Base-by-base conservation (phyloP, 2,329 filamentous ascomycete species). In the Mariannaea elegans region DNA sequence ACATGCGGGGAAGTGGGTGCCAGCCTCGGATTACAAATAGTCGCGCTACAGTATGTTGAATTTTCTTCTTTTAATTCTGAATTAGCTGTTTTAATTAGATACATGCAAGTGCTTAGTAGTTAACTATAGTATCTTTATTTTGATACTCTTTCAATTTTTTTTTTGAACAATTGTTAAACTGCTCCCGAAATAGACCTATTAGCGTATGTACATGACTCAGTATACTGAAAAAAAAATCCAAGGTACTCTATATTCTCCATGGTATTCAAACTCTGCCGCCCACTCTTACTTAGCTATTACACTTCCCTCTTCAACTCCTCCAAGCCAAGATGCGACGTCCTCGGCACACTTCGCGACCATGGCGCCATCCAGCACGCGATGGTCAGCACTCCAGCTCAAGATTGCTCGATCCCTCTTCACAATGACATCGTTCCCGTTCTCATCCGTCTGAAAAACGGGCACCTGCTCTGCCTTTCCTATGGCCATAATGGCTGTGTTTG, bases 261-360 rank as follows among this genome's bases (percentile, higher is more conserved):
- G n/a, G n/a, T n/a, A n/a, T n/a, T n/a, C n/a, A n/a, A n/a, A n/a
- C n/a, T n/a, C n/a, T n/a, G n/a, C n/a, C n/a, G n/a, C n/a, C n/a
- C n/a, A 36, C 32, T 8, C 7, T n/a, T 36, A 8, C 32, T 13
- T 36, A 13, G 14, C 7, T 13, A n/a, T 36, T 13, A 36, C 32
- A 13, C 14, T n/a, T n/a, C 32, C n/a, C n/a, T n/a, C n/a, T n/a
- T 36, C 32, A 13, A 36, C 14, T 8, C 14, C 7, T 13, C 7
- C 55, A n/a, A 62, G 18, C 59, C 59, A 62, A 9, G 21, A 24
- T 1, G n/a, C 59, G 8, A 50, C 34, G 4, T 49, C 21, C 21
- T 59, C 42, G 2, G 59, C 59, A 14, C 59, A 62, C 29, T 49
- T 21, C 9, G 59, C 59, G 6, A 59, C 45, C 7, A 21, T 51